These are phyloP conservation scores for Ordospora pajunii DNA, from an alignment of 371 early-diverging fungal genomes.

Conservation along the genomic window DNA sequence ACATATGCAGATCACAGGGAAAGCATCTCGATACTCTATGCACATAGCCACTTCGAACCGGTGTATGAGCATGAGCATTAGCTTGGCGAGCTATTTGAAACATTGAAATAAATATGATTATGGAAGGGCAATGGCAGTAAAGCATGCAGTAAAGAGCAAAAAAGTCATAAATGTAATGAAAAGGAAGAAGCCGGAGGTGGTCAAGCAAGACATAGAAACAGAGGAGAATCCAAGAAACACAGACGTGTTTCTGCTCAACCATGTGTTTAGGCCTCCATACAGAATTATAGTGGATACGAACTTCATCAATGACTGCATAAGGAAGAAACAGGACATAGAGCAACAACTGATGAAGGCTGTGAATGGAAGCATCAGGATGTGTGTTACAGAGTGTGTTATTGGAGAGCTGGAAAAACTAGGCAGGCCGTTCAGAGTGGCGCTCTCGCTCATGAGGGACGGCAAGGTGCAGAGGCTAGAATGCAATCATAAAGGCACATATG, in stretches of 20 bases:
- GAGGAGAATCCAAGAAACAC: not conserved
- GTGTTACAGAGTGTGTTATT: slow-evolving; percentile 96
- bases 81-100: too few relatives aligned
- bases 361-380: slow-evolving; percentile 71
- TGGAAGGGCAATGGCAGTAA: slow-evolving; percentile 19
- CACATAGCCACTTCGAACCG: slow-evolving; percentile 39
- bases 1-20: not conserved
- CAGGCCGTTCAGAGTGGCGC: slow-evolving; percentile 82
- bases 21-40: slow-evolving; percentile 6
- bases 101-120: too few relatives aligned
- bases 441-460: slow-evolving; percentile 58
- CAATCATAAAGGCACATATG: slow-evolving; percentile 96
- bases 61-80: not conserved
- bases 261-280: slow-evolving; percentile 91
- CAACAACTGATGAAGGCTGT: slow-evolving; percentile 94
- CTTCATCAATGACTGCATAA: slow-evolving; percentile 96
- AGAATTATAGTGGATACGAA: slow-evolving; percentile 95
- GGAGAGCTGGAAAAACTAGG: slow-evolving; percentile 98
- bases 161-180: slow-evolving; percentile 7
- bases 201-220: too few relatives aligned
- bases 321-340: slow-evolving; percentile 90
- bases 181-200: not conserved
- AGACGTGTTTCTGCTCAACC: slow-evolving; percentile 73
- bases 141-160: slow-evolving; percentile 32
- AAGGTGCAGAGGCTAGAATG: slow-evolving; percentile 78